Evolutionary conservation across 306 rosid species (phyloP).

Genomic region (Fagus sylvatica): DNA sequence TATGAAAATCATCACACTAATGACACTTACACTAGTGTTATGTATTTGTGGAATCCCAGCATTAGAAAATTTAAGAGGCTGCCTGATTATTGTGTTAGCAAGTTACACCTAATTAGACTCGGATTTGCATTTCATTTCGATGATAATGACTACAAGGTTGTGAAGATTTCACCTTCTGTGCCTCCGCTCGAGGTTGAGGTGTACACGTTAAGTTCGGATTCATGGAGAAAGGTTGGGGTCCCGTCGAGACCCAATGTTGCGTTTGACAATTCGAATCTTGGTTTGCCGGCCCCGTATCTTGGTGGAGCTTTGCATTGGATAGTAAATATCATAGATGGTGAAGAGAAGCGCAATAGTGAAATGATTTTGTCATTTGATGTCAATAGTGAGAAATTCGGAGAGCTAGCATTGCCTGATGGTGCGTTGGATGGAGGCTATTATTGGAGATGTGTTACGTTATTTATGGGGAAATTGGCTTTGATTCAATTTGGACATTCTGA

Average conservation of each 20-base stretch:
- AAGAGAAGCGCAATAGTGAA: not conserved
- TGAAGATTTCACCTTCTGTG: too few relatives aligned
- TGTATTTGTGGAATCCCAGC: not conserved
- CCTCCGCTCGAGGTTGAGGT: not conserved
- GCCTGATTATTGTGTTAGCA: not conserved
- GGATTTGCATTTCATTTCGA: not conserved
- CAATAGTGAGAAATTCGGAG: not conserved
- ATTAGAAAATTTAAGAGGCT: not conserved
- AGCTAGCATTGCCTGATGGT: not conserved
- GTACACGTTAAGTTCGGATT: not conserved
- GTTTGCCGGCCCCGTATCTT: not conserved
- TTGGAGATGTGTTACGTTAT: not conserved
- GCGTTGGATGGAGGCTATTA: too few relatives aligned
- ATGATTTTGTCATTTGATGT: not conserved
- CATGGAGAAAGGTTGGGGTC: not conserved
- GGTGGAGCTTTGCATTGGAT: not conserved
- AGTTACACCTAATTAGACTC: too few relatives aligned
- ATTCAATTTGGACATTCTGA: not conserved
- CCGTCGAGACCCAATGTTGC: not conserved
- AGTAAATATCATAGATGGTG: not conserved
- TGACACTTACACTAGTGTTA: too few relatives aligned
- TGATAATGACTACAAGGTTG: too few relatives aligned
- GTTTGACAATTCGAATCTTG: not conserved
- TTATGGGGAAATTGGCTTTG: not conserved
- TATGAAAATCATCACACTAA: fast-evolving